Evolutionary conservation across 2,329 filamentous ascomycete species (phyloP).

Genomic region (Neoarthrinium moseri): DNA sequence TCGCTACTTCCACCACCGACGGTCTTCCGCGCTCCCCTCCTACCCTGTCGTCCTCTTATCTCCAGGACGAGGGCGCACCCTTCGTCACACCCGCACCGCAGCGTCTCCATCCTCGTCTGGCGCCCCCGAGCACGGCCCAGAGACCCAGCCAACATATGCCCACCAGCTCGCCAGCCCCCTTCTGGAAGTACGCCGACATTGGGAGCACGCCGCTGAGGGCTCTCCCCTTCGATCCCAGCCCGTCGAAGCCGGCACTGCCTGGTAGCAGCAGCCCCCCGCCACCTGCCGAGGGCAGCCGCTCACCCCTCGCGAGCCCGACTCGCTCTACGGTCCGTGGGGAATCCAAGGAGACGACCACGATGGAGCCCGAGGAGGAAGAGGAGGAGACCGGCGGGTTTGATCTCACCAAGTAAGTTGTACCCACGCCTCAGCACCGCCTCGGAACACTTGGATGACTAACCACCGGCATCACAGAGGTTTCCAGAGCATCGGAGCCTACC

Average conservation of each 20-base stretch:
- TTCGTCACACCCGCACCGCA: constrained; percentile 73
- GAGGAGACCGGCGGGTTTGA: constrained; percentile 59
- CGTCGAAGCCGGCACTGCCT: constrained; percentile 47
- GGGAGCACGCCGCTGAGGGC: constrained; percentile 67
- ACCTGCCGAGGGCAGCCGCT: constrained; percentile 36
- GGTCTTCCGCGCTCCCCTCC: constrained; percentile 56
- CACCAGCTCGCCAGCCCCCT: constrained; percentile 80
- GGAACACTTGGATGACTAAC: not conserved
- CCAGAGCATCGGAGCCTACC: constrained; percentile 63
- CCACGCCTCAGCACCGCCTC: no score
- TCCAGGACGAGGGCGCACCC: constrained; percentile 58
- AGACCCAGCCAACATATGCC: constrained; percentile 83
- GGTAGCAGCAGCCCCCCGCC: constrained; percentile 61
- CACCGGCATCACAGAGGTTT: constrained; percentile 54
- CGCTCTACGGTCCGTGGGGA: constrained; percentile 28
- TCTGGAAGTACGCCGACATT: constrained; percentile 84
- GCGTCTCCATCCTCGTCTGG: constrained; percentile 70
- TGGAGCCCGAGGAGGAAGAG: constrained; percentile 38
- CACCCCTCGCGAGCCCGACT: constrained; percentile 52
- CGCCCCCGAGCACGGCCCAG: constrained; percentile 77
- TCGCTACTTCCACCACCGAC: constrained; percentile 45
- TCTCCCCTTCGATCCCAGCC: constrained; percentile 55
- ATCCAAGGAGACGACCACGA: constrained; percentile 33
- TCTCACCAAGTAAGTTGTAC: constrained; percentile 53
- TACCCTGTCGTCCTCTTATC: constrained; percentile 60